Evolutionary conservation across 331 rosid species (phyloP).

Genomic region (Telfairia occidentalis): DNA sequence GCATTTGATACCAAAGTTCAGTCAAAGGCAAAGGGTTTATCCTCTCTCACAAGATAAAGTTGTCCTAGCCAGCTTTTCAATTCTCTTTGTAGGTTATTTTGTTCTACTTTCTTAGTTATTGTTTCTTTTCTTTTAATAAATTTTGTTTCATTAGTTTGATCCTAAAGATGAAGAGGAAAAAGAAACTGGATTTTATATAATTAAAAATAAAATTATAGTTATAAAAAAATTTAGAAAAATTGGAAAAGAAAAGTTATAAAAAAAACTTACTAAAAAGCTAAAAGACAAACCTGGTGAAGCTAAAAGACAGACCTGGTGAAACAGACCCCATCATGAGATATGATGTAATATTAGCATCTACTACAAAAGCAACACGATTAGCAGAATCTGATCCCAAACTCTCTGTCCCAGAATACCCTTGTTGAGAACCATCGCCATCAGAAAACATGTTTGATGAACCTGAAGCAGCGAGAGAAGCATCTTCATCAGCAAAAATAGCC

Average conservation of each 20-base stretch:
- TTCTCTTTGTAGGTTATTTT: neutral
- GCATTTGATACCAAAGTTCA: neutral
- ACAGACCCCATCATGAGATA: slow-evolving; percentile 99
- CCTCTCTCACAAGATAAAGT: slow-evolving; percentile 1
- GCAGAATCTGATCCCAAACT: slow-evolving; percentile 41
- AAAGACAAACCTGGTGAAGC: slow-evolving; percentile 64
- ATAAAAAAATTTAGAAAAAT: neutral
- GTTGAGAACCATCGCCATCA: slow-evolving; percentile 46
- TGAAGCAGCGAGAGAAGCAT: slow-evolving; percentile 36
- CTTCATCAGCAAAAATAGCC: slow-evolving; percentile 49
- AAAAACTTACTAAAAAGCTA: neutral
- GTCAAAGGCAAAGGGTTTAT: neutral
- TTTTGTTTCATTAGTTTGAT: neutral
- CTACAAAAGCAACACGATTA: slow-evolving; percentile 80
- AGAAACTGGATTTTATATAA: neutral
- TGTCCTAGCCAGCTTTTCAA: neutral
- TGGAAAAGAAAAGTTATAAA: neutral
- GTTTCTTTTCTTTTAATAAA: neutral
- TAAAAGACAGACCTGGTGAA: slow-evolving; percentile 61
- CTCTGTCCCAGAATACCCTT: slow-evolving; percentile 54
- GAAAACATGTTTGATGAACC: slow-evolving; percentile 39
- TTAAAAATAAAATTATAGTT: neutral
- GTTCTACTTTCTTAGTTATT: neutral
- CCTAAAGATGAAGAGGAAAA: neutral
- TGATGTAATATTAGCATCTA: slow-evolving; percentile 96